Percentiles rank a stretch among this genome's conserved stretches.
Evolutionary conservation across 306 rosid genomes (phyloP).

Genomic region (Citrullus mucosospermus): DNA sequence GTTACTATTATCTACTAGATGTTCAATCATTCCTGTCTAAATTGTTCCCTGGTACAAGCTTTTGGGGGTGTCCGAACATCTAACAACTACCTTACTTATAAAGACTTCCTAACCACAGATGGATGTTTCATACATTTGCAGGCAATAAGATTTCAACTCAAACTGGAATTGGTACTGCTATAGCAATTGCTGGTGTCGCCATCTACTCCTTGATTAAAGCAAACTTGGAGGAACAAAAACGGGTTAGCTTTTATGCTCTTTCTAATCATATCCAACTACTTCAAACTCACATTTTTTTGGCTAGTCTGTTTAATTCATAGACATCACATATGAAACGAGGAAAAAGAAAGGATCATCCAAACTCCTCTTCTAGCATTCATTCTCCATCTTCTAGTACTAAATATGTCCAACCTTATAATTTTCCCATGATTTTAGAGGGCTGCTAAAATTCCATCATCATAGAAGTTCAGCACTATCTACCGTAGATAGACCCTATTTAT

Average conservation of each 20-base stretch:
- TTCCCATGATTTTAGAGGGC: conserved; percentile 33
- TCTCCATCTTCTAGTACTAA: conserved; percentile 3
- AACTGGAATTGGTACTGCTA: conserved; percentile 57
- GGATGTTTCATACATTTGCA: conserved; percentile 14
- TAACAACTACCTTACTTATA: not conserved
- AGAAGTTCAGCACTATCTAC: not conserved
- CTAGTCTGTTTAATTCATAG: not conserved
- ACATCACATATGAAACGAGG: not conserved
- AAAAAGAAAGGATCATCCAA: not conserved
- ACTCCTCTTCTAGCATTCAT: not conserved
- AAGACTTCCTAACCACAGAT: not conserved
- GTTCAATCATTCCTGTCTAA: not conserved
- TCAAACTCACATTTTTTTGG: not conserved
- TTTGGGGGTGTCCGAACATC: too few species aligned
- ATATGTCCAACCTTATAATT: not conserved
- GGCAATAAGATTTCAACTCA: conserved; percentile 67
- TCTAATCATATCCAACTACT: not conserved
- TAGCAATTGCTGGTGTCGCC: conserved; percentile 77
- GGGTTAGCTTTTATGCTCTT: conserved; percentile 19
- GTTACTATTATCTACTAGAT: not conserved
- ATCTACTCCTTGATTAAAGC: conserved; percentile 65
- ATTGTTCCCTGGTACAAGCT: not conserved
- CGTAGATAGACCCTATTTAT: not conserved
- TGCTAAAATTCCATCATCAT: conserved; percentile 21
- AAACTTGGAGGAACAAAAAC: conserved; percentile 51